Percentiles rank a stretch among this genome's conserved stretches.
Conservation (phyloP, 2,329 filamentous ascomycete genomes). For the Stagonosporopsis vannaccii region DNA sequence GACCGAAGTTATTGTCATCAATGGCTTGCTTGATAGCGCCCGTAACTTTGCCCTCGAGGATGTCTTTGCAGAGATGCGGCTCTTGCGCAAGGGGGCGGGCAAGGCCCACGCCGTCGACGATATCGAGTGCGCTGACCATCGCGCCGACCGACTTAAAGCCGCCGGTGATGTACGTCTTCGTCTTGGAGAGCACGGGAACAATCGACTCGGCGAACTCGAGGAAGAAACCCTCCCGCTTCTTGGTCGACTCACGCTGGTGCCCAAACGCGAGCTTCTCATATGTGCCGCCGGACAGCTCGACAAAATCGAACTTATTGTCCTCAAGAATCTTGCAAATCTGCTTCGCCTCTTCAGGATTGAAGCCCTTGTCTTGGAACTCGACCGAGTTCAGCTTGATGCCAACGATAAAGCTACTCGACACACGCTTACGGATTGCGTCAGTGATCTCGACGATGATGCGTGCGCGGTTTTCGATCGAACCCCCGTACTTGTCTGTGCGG, state of each 20-base stretch:
- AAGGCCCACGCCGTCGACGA: conserved; percentile 67
- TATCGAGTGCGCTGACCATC: conserved; percentile 65
- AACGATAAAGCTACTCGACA: conserved; percentile 53
- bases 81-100: conserved; percentile 63
- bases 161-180: conserved; percentile 66
- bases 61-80: conserved; percentile 54
- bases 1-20: conserved; percentile 61
- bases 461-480: conserved; percentile 53
- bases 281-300: conserved; percentile 68
- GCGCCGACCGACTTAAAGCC: conserved; percentile 63
- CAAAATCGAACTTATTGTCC: conserved; percentile 61
- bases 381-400: conserved; percentile 68
- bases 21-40: conserved; percentile 58
- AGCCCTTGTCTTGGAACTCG: conserved; percentile 62
- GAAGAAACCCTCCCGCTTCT: conserved; percentile 67
- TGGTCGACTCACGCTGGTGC: conserved; percentile 62
- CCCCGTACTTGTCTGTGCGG: conserved; percentile 55
- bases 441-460: conserved; percentile 53
- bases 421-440: conserved; percentile 47
- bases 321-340: conserved; percentile 59
- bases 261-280: conserved; percentile 63
- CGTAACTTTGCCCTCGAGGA: conserved; percentile 52
- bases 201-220: conserved; percentile 65
- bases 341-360: conserved; percentile 60
- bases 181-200: conserved; percentile 62